Percentiles rank a stretch among this genome's conserved stretches.
These are phyloP conservation scores for Didymella arachidicola DNA, from an alignment of 2,329 filamentous ascomycete genomes.

Conservation along the genomic window DNA sequence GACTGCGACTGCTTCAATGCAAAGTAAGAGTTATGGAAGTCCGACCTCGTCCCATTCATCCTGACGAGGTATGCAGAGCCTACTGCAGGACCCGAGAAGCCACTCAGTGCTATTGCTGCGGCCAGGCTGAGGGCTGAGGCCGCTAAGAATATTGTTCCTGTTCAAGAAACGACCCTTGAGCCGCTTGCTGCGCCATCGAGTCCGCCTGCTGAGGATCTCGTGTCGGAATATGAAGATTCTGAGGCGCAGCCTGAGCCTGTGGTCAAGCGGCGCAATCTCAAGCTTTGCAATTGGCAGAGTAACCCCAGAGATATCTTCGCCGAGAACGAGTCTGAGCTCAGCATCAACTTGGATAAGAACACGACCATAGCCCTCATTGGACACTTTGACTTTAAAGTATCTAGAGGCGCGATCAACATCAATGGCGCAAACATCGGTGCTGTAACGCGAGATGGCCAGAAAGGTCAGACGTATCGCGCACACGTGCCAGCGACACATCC, in stretches of 20 bases:
- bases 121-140: constrained; percentile 40
- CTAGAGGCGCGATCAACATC: constrained; percentile 68
- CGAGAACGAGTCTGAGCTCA: constrained; percentile 37
- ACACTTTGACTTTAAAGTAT: constrained; percentile 70
- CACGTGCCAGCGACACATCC: constrained; percentile 74
- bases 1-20: neutral
- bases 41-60: neutral
- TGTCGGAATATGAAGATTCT: constrained; percentile 31
- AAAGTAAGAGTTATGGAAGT: constrained; percentile 20
- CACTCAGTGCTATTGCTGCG: constrained; percentile 46
- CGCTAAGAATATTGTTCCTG: constrained; percentile 17
- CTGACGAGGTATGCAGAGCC: constrained; percentile 19
- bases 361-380: constrained; percentile 61
- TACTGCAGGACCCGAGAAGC: constrained; percentile 24
- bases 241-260: constrained; percentile 28
- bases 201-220: constrained; percentile 23
- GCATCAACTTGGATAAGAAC: constrained; percentile 40
- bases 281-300: constrained; percentile 46
- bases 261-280: constrained; percentile 29
- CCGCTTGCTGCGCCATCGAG: constrained; percentile 27
- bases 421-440: constrained; percentile 68
- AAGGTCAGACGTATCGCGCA: constrained; percentile 56
- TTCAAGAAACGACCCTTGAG: constrained; percentile 24
- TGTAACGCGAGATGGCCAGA: constrained; percentile 39
- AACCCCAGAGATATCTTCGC: constrained; percentile 31